Evolutionary conservation across 139 green algal genomes (phyloP).

Genomic region (Auxenochlorella pyrenoidosa): DNA sequence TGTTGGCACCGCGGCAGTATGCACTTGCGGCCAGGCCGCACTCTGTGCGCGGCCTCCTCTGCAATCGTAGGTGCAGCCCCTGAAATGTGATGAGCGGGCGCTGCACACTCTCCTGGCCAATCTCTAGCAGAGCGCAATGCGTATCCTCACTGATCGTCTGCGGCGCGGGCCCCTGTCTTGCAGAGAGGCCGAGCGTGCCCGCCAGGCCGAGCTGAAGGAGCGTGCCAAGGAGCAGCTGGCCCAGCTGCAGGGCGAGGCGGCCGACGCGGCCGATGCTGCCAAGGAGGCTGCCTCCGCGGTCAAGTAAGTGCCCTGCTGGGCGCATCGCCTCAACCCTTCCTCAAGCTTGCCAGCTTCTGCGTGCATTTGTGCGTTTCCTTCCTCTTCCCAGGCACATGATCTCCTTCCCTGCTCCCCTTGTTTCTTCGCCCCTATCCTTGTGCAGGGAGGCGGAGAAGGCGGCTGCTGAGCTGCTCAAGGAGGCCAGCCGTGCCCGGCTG

Average conservation of each 20-base stretch:
- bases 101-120: background rate
- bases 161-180: background rate
- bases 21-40: background rate
- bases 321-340: too few relatives aligned
- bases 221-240: conserved; percentile 4
- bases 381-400: too few relatives aligned
- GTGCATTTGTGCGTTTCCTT: too few relatives aligned
- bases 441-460: conserved; percentile 37
- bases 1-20: background rate
- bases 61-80: too few relatives aligned
- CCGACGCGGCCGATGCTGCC: conserved; percentile 18
- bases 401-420: background rate
- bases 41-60: too few relatives aligned
- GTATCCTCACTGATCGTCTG: background rate
- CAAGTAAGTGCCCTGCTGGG: conserved; percentile 2
- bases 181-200: conserved; percentile 27
- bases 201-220: conserved; percentile 2
- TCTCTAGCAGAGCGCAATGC: background rate
- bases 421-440: background rate
- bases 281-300: background rate
- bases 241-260: conserved; percentile 52
- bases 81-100: too few relatives aligned
- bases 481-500: conserved; percentile 11
- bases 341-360: too few relatives aligned
- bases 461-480: conserved; percentile 15